These are phyloP conservation scores for Solanum ossicruentum DNA, from an alignment of 257 asterid species.

Conservation along the genomic window DNA sequence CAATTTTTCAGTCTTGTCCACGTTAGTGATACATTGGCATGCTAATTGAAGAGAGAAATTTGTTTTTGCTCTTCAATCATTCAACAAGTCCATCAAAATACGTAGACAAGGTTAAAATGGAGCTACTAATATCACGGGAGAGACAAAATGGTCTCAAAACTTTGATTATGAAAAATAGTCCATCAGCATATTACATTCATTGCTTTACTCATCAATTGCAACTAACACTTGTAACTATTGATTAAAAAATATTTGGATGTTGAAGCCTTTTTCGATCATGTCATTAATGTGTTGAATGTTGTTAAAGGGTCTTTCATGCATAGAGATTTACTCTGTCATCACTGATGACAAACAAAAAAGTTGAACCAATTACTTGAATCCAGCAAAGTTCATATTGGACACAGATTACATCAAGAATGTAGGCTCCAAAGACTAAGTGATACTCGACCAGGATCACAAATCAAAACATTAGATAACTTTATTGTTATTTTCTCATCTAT, in stretches of 20 bases:
- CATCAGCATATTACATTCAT: not conserved
- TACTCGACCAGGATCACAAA: not conserved
- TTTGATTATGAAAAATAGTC: not conserved
- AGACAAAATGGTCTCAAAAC: not conserved
- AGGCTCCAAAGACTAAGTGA: not conserved
- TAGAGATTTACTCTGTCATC: not conserved
- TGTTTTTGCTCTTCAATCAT: not conserved
- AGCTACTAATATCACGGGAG: not conserved
- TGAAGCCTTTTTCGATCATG: not conserved
- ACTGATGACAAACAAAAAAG: not conserved
- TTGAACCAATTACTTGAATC: not conserved
- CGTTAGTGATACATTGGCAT: not conserved
- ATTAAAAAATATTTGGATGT: not conserved
- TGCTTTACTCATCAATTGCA: not conserved
- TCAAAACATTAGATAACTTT: not conserved
- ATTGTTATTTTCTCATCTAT: not conserved
- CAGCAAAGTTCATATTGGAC: not conserved
- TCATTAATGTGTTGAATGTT: not conserved
- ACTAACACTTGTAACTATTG: not conserved
- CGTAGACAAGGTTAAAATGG: not conserved
- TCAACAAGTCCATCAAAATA: not conserved
- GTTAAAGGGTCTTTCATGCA: not conserved
- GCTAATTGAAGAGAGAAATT: not conserved
- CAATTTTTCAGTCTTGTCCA: not conserved
- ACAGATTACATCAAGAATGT: not conserved